Evolutionary conservation across 371 early-diverging fungal species (phyloP).

Genomic region (Rhizopus delemar): DNA sequence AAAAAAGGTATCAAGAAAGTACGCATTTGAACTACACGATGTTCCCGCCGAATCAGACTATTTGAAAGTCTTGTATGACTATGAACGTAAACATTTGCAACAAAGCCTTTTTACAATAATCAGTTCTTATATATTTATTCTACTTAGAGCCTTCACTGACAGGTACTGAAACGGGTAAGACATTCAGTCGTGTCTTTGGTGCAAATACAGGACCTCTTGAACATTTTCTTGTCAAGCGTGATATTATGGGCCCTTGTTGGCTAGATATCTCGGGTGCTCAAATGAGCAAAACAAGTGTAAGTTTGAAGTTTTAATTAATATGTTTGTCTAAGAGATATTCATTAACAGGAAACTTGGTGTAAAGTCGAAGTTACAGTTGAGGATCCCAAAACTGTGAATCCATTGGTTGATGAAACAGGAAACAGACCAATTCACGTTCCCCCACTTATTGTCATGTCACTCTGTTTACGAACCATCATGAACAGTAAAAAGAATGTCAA

Average conservation of each 20-base stretch:
- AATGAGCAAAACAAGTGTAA: slow-evolving; percentile 50
- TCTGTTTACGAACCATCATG: slow-evolving; percentile 80
- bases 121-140: not conserved
- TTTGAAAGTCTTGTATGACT: slow-evolving; percentile 85
- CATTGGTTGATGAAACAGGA: slow-evolving; percentile 55
- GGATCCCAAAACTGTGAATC: slow-evolving; percentile 72
- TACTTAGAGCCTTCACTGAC: slow-evolving; percentile 70
- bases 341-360: slow-evolving; percentile 76
- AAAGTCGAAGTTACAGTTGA: slow-evolving; percentile 71
- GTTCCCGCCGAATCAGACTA: slow-evolving; percentile 85
- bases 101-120: not conserved
- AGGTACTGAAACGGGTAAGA: slow-evolving; percentile 67
- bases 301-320: slow-evolving; percentile 3
- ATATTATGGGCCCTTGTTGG: slow-evolving; percentile 98
- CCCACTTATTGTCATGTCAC: slow-evolving; percentile 82
- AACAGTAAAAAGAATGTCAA: slow-evolving; percentile 80
- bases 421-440: slow-evolving; percentile 57
- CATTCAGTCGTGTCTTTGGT: slow-evolving; percentile 91
- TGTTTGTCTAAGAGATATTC: not conserved
- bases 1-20: slow-evolving; percentile 78
- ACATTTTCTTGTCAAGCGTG: slow-evolving; percentile 87
- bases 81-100: slow-evolving; percentile 44
- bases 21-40: slow-evolving; percentile 89
- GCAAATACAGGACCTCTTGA: slow-evolving; percentile 89
- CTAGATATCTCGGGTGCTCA: slow-evolving; percentile 60